Base-by-base conservation (phyloP, 345 rosid species). In the Euphorbia pulcherrima region DNA sequence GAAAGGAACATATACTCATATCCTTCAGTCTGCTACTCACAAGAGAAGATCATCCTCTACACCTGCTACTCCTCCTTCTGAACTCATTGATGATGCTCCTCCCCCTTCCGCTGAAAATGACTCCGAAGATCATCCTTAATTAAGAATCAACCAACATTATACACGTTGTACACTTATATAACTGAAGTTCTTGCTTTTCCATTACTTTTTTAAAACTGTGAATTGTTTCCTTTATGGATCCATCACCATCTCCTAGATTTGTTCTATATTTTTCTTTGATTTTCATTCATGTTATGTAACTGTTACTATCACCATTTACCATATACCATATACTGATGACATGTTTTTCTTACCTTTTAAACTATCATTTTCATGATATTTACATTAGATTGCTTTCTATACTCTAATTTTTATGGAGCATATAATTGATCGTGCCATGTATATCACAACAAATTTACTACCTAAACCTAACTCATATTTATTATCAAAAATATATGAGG, bases 1-100 rank as follows among this genome's bases (percentile, higher is more conserved):
- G 82, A 83, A 95, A 79, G 99, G 99, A 3, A 88, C 75, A 78
- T 95, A 87, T 64, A 84, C 73, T 70, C 99, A 95, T 56, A 93
- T 90, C 65, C 96, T 95, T 50, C 79, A 90, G 79, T 69, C 88
- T 0, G 84, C 97, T 10, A 54, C 71, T 61, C 96, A 92, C 75
- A 86, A 66, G 80, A 84, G 93, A 69, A 77, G n/a, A 56, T 56
- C 60, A 2, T 5, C 62, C 23, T 58, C 67, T 29, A 44, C 87
- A 13, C 26, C 78, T 56, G 76, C 86, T 56, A 72, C 88, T 51
- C 81, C 89, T 4, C 82, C 85, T 14, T 77, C 90, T 2, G 96
- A 88, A n/a, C 65, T 76, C 0, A 71, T 71, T 5, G 91, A 39
- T 35, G 71, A 40, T 17, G 54, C 26, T n/a, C 21, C 67, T 28